phyloP scores from a whole-genome alignment of 257 asterid species.

The Phtheirospermum japonicum region DNA sequence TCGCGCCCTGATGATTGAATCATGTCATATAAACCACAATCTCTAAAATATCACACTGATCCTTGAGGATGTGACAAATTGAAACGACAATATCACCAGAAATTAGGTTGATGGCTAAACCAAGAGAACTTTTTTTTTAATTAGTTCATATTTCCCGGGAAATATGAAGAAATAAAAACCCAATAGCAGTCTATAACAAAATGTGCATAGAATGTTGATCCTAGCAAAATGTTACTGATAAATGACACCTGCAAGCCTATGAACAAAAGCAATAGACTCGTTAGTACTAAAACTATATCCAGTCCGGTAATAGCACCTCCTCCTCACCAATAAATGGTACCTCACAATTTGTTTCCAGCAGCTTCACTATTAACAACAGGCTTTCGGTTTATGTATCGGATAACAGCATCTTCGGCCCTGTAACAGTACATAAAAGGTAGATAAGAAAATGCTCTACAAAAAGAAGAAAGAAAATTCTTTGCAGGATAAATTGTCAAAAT shows the following conservation, averaged over 20 bases:
- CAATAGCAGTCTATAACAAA: conserved; percentile 15
- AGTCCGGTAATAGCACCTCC: conserved; percentile 19
- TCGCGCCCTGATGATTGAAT: no score
- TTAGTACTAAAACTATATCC: conserved; percentile 8
- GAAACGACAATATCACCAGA: background rate
- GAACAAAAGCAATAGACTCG: conserved; percentile 3
- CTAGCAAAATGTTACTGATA: conserved; percentile 23
- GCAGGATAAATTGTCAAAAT: background rate
- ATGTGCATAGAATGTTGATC: conserved; percentile 30
- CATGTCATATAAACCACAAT: background rate
- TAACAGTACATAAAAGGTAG: conserved; percentile 20
- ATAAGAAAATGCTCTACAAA: conserved; percentile 10
- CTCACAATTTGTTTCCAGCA: conserved; percentile 38
- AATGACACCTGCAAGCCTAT: conserved; percentile 23
- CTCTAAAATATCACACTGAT: background rate
- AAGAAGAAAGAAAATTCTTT: conserved; percentile 6
- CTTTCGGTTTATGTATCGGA: conserved; percentile 70
- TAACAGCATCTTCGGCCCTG: conserved; percentile 77
- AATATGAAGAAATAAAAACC: background rate
- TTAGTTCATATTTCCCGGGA: background rate
- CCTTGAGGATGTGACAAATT: conserved; percentile 1
- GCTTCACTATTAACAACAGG: conserved; percentile 39
- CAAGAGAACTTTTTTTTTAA: background rate
- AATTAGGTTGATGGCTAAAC: background rate
- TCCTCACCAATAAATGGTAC: conserved; percentile 13